These are phyloP conservation scores for Diaporthe citriasiana DNA, from an alignment of 2,329 filamentous ascomycete genomes.

Conservation along the genomic window DNA sequence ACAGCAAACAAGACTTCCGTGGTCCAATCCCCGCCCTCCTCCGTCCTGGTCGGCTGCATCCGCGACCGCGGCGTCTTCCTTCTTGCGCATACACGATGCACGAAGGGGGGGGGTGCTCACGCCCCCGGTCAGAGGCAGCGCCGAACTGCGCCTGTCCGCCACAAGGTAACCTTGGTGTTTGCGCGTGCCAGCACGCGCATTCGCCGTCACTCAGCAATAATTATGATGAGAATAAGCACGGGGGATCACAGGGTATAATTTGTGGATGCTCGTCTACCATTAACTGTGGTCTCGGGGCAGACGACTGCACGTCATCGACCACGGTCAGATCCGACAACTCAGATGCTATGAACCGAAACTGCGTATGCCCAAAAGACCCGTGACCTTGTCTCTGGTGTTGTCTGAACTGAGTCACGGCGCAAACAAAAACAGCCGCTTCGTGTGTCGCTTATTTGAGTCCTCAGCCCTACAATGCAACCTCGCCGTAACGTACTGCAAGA, in stretches of 20 bases:
- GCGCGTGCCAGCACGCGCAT: background rate
- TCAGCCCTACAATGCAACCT: slow-evolving; percentile 28
- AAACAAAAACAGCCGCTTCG: slow-evolving; percentile 11
- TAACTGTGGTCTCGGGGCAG: background rate
- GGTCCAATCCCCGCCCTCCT: slow-evolving; percentile 17
- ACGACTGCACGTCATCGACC: background rate
- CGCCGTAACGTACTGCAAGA: slow-evolving; percentile 3
- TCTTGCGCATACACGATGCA: background rate
- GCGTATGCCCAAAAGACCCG: background rate
- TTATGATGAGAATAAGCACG: background rate
- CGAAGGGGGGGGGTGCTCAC: background rate
- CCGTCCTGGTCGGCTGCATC: slow-evolving; percentile 22
- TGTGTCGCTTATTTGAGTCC: slow-evolving; percentile 17
- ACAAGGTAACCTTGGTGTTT: background rate
- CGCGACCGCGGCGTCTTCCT: slow-evolving; percentile 11
- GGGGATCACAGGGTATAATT: background rate
- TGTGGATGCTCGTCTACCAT: background rate
- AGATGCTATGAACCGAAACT: background rate
- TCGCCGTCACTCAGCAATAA: background rate
- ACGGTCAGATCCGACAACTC: slow-evolving; percentile 18
- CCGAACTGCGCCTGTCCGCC: background rate
- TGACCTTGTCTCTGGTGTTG: slow-evolving; percentile 23
- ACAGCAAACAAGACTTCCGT: slow-evolving; percentile 15
- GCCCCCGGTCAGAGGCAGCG: background rate
- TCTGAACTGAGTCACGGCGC: slow-evolving; percentile 8